These are phyloP conservation scores for Wickerhamomyces ciferrii DNA, from an alignment of 805 yeast species.

Conservation along the genomic window DNA sequence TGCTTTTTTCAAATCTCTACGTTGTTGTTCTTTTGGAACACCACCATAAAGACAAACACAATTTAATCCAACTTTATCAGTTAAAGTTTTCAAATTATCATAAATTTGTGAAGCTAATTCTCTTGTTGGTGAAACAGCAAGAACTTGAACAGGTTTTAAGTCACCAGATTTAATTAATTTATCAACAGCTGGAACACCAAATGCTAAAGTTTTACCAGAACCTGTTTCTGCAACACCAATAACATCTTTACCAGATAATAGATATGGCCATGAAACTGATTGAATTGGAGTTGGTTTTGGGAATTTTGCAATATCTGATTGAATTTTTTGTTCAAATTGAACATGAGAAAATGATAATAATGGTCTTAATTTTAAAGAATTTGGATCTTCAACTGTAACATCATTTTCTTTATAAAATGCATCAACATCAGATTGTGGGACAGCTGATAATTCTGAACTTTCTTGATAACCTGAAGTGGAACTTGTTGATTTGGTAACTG, in stretches of 20 bases:
- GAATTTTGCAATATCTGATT: slow-evolving; percentile 60
- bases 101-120: slow-evolving; percentile 93
- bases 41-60: slow-evolving; percentile 95
- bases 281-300: slow-evolving; percentile 95
- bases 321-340: slow-evolving; percentile 48
- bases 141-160: slow-evolving; percentile 55
- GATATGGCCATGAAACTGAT: slow-evolving; percentile 90
- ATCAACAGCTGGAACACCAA: slow-evolving; percentile 94
- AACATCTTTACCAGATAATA: slow-evolving; percentile 74
- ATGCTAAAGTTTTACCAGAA: slow-evolving; percentile 95
- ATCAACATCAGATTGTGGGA: slow-evolving; percentile 52
- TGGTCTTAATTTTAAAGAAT: slow-evolving; percentile 52
- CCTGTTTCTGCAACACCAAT: slow-evolving; percentile 99
- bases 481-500: not conserved
- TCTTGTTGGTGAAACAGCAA: slow-evolving; percentile 94
- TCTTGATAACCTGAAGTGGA: slow-evolving; percentile 26
- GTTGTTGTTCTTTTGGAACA: slow-evolving; percentile 92
- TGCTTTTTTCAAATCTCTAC: slow-evolving; percentile 56
- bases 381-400: slow-evolving; percentile 73
- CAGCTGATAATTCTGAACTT: slow-evolving; percentile 30
- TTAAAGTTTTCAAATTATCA: slow-evolving; percentile 68
- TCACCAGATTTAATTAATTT: slow-evolving; percentile 38
- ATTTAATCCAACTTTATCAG: slow-evolving; percentile 54
- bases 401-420: slow-evolving; percentile 65
- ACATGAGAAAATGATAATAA: slow-evolving; percentile 63